phyloP scores from a whole-genome alignment of 306 rosid species.

The Spatholobus suberectus region DNA sequence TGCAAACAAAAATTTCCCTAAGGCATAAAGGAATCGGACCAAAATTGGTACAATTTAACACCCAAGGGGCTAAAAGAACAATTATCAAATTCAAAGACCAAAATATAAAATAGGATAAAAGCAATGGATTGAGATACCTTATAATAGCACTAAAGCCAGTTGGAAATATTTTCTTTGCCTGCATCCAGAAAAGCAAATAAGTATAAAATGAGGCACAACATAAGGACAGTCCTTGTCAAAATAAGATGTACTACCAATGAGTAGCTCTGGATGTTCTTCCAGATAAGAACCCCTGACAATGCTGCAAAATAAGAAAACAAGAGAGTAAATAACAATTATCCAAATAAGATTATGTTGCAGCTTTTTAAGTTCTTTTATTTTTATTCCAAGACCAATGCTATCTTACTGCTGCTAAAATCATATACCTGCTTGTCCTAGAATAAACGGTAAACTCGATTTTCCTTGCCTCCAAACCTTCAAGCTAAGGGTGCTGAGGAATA shows the following conservation, averaged over 20 bases:
- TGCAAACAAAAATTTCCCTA: constrained; percentile 38
- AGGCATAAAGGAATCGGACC: constrained; percentile 23
- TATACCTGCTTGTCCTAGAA: constrained; percentile 91
- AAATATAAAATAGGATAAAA: constrained; percentile 32
- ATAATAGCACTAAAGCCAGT: constrained; percentile 65
- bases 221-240: constrained; percentile 10
- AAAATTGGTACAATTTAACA: constrained; percentile 3
- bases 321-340: constrained; percentile 28
- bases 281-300: constrained; percentile 67
- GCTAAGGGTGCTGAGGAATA: constrained; percentile 82
- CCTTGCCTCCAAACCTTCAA: constrained; percentile 97
- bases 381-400: constrained; percentile 3
- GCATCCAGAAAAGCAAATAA: constrained; percentile 40
- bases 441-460: constrained; percentile 84
- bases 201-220: neutral
- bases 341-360: constrained; percentile 29
- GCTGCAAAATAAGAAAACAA: constrained; percentile 53
- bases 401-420: constrained; percentile 13
- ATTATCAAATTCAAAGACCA: constrained; percentile 10
- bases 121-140: constrained; percentile 54
- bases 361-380: neutral
- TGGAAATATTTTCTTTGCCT: constrained; percentile 86
- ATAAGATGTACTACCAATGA: constrained; percentile 58
- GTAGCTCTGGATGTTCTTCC: constrained; percentile 82
- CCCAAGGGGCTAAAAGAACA: constrained; percentile 18